phyloP scores from a whole-genome alignment of 495 filamentous ascomycete genomes.

The Sporormia fimetaria region DNA sequence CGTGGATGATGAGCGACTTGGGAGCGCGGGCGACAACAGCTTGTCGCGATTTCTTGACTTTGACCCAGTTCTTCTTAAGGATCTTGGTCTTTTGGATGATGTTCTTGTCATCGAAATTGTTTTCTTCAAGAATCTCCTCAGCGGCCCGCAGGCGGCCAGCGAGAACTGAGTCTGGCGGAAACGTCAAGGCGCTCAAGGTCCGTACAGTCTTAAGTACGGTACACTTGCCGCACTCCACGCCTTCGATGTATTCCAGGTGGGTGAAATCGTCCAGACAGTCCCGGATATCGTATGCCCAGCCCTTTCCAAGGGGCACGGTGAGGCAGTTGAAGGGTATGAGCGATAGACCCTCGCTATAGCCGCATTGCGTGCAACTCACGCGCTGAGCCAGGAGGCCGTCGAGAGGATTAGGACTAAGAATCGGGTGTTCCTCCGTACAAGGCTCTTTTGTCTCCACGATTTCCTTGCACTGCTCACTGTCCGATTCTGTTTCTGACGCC shows the following conservation, averaged over 20 bases:
- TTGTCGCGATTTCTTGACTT: constrained; percentile 77
- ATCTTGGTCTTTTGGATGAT: constrained; percentile 63
- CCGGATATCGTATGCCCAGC: constrained; percentile 49
- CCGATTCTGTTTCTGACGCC: neutral
- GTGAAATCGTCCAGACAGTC: constrained; percentile 80
- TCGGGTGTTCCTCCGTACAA: constrained; percentile 1
- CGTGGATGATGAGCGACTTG: constrained; percentile 65
- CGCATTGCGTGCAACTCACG: constrained; percentile 78
- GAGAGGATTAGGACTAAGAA: constrained; percentile 49
- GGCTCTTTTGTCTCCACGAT: neutral
- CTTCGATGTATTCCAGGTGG: constrained; percentile 67
- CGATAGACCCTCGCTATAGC: constrained; percentile 73
- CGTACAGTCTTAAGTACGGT: constrained; percentile 51
- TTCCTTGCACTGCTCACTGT: neutral
- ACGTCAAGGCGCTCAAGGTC: constrained; percentile 40
- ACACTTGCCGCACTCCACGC: constrained; percentile 86
- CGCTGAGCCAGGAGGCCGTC: constrained; percentile 83
- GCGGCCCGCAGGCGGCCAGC: constrained; percentile 49
- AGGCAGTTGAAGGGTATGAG: constrained; percentile 90
- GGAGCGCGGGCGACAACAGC: constrained; percentile 73
- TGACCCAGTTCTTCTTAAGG: constrained; percentile 51
- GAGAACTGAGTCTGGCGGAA: constrained; percentile 13
- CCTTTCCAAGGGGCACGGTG: constrained; percentile 60
- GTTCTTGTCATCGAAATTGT: constrained; percentile 69
- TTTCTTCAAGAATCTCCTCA: constrained; percentile 57